Conservation (phyloP, 495 filamentous ascomycete species). For the Pseudomonodictys pantanalensis region DNA sequence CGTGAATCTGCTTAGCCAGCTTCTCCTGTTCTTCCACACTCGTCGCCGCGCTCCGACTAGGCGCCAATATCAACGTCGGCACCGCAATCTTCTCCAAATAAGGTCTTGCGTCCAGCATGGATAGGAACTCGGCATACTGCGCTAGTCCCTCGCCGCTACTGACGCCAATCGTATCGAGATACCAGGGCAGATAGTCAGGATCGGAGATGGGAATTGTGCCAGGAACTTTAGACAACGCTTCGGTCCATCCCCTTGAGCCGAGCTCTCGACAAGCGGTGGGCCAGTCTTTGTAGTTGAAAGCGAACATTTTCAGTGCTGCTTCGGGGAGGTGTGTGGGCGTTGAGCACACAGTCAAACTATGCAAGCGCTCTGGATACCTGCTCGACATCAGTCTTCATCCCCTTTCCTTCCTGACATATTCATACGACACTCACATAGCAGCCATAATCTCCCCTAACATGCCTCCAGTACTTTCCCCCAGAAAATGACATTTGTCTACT, state of each 20-base stretch:
- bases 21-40: slow-evolving; percentile 25
- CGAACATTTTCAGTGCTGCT: slow-evolving; percentile 27
- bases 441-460: slow-evolving; percentile 32
- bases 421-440: slow-evolving; percentile 17
- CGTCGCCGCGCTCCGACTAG: slow-evolving; percentile 26
- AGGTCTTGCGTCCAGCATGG: slow-evolving; percentile 29
- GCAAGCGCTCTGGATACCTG: slow-evolving; percentile 28
- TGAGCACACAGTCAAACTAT: slow-evolving; percentile 29
- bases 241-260: slow-evolving; percentile 32
- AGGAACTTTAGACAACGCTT: slow-evolving; percentile 23
- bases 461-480: slow-evolving; percentile 32
- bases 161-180: slow-evolving; percentile 21
- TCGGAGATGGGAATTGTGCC: slow-evolving; percentile 26
- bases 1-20: slow-evolving; percentile 6
- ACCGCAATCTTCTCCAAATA: slow-evolving; percentile 25
- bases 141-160: slow-evolving; percentile 27
- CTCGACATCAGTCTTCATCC: no score
- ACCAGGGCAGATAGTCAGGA: slow-evolving; percentile 25
- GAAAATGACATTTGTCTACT: slow-evolving; percentile 28
- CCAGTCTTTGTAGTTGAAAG: slow-evolving; percentile 26
- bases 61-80: slow-evolving; percentile 32
- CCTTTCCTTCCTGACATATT: no score
- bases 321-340: slow-evolving; percentile 31
- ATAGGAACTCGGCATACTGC: slow-evolving; percentile 30
- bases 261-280: slow-evolving; percentile 31